Conservation (phyloP, 208 protist species). For the Trypanosoma boissoni region DNA sequence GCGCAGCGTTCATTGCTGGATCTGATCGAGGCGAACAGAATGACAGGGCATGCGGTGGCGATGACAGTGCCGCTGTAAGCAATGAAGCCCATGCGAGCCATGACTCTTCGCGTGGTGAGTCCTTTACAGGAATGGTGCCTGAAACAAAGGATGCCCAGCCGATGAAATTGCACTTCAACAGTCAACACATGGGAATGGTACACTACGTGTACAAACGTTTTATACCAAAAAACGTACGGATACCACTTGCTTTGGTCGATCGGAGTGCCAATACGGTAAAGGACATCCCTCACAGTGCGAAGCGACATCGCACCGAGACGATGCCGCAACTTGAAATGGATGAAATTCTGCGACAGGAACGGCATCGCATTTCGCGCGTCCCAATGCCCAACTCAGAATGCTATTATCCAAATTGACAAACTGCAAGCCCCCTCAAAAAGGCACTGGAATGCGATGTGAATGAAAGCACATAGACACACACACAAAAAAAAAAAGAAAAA, state of each 20-base stretch:
- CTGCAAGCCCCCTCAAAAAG: neutral
- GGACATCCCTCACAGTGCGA: neutral
- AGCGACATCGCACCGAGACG: neutral
- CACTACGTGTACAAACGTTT: slow-evolving; percentile 48
- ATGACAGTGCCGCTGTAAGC: no score
- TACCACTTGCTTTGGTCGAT: neutral
- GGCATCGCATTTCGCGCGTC: slow-evolving; percentile 38
- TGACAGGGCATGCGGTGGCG: no score
- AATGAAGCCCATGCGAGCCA: no score
- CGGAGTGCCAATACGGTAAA: neutral
- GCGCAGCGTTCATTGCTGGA: slow-evolving; percentile 33
- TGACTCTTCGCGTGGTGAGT: no score
- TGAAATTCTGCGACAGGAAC: slow-evolving; percentile 17
- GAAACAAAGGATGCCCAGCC: neutral
- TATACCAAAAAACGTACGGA: slow-evolving; percentile 7
- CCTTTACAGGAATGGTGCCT: neutral
- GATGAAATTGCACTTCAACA: slow-evolving; percentile 6
- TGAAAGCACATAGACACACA: slow-evolving; percentile 5
- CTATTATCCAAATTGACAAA: slow-evolving; percentile 30
- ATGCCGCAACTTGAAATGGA: slow-evolving; percentile 10
- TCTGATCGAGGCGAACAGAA: slow-evolving; percentile 2
- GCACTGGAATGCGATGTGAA: neutral
- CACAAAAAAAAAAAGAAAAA: neutral
- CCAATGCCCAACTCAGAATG: slow-evolving; percentile 65
- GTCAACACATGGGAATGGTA: slow-evolving; percentile 20